Conservation (phyloP, 345 rosid species). For the Acer negundo region DNA sequence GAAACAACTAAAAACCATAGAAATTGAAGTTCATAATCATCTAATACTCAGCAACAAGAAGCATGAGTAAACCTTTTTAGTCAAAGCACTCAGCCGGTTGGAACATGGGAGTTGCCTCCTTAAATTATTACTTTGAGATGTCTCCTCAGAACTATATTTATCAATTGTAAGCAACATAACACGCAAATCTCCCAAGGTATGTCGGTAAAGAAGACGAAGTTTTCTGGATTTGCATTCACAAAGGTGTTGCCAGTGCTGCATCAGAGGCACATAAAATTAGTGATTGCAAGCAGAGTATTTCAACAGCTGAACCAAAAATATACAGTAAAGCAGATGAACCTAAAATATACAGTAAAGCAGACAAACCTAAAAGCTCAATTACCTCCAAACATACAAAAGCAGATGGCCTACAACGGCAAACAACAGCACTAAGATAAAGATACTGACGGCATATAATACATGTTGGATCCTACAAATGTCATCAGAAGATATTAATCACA, state of each 20-base stretch:
- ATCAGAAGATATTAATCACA: slow-evolving; percentile 23
- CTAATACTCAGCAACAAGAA: neutral
- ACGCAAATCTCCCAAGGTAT: slow-evolving; percentile 74
- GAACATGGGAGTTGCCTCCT: slow-evolving; percentile 44
- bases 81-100: slow-evolving; percentile 35
- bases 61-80: slow-evolving; percentile 59
- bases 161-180: slow-evolving; percentile 50
- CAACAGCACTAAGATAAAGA: slow-evolving; percentile 85
- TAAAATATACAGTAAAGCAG: neutral
- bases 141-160: slow-evolving; percentile 36
- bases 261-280: slow-evolving; percentile 24
- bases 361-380: slow-evolving; percentile 22
- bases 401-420: slow-evolving; percentile 80
- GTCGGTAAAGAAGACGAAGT: slow-evolving; percentile 70
- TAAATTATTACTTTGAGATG: slow-evolving; percentile 33
- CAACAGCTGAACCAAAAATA: neutral
- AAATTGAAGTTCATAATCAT: neutral
- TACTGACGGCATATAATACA: slow-evolving; percentile 90
- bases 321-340: neutral
- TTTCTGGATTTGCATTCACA: slow-evolving; percentile 84
- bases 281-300: neutral
- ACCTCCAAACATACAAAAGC: slow-evolving; percentile 92
- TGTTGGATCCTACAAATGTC: slow-evolving; percentile 70
- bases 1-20: neutral
- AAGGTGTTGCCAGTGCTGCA: slow-evolving; percentile 91